Conservation (phyloP, 257 asterid species). For the Salvia rosmarinus region DNA sequence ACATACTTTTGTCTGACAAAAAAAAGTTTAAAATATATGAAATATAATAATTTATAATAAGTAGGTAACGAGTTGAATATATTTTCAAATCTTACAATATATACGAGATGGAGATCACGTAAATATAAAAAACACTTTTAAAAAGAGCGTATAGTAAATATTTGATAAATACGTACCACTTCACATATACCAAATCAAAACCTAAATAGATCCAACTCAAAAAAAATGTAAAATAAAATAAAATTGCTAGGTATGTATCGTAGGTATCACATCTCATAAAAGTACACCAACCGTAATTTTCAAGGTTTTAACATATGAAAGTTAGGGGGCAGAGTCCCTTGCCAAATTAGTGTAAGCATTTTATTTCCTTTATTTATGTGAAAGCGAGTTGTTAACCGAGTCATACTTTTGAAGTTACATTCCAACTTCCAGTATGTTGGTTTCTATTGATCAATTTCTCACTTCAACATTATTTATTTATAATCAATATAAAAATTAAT, state of each 20-base stretch:
- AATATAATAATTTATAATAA: too few species aligned
- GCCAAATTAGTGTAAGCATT: not conserved
- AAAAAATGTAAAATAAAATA: too few species aligned
- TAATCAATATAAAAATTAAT: too few species aligned
- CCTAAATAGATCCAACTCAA: not conserved
- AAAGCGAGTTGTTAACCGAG: constrained; percentile 16
- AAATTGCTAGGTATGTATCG: not conserved
- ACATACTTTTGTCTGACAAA: too few species aligned
- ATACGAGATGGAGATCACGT: too few species aligned
- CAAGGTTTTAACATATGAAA: not conserved
- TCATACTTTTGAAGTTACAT: not conserved
- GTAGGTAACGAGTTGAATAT: too few species aligned
- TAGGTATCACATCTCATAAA: not conserved
- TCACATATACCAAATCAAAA: not conserved
- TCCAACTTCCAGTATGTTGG: not conserved
- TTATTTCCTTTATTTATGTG: not conserved
- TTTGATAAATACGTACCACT: not conserved
- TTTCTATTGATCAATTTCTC: too few species aligned
- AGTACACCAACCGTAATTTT: not conserved
- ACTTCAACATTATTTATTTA: too few species aligned
- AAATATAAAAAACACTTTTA: too few species aligned
- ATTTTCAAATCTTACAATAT: too few species aligned
- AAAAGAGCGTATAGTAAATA: not conserved
- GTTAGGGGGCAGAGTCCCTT: too few species aligned
- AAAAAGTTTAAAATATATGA: too few species aligned